phyloP scores from a whole-genome alignment of 441 rosid genomes.

The Breynia disticha region DNA sequence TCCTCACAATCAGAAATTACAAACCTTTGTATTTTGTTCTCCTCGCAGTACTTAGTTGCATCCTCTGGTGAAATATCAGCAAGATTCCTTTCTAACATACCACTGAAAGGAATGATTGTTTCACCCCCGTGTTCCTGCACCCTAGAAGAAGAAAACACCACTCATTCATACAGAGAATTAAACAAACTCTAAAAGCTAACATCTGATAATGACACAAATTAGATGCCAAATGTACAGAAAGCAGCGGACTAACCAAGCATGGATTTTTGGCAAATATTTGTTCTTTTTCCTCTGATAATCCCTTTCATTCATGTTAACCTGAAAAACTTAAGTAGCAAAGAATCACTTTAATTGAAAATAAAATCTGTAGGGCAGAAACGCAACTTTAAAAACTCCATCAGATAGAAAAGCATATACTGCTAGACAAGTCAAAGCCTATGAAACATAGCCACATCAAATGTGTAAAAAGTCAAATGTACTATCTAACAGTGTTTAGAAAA shows the following conservation, averaged over 20 bases:
- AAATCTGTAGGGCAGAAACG: neutral
- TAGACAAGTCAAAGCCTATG: no score
- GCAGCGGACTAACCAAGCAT: no score
- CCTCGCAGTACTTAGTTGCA: slow-evolving; percentile 83
- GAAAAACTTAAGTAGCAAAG: no score
- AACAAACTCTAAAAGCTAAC: neutral
- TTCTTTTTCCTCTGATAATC: slow-evolving; percentile 98
- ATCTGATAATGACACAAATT: no score
- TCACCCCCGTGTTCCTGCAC: slow-evolving; percentile 98
- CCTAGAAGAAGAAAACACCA: slow-evolving; percentile 31
- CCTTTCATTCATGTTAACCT: slow-evolving; percentile 92
- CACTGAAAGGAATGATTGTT: slow-evolving; percentile 89
- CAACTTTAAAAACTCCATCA: no score
- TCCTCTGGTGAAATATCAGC: slow-evolving; percentile 74
- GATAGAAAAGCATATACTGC: no score
- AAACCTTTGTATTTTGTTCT: slow-evolving; percentile 92
- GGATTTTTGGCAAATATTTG: slow-evolving; percentile 95
- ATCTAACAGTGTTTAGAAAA: no score
- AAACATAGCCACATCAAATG: no score
- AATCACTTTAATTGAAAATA: no score
- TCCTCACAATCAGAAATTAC: slow-evolving; percentile 12
- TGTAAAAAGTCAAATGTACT: no score
- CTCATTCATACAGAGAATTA: slow-evolving; percentile 6
- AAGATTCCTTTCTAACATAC: slow-evolving; percentile 67
- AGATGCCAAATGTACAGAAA: no score